Percentiles rank a stretch among this genome's conserved stretches.
These are phyloP conservation scores for Solanum tacnaense DNA, from an alignment of 257 asterid genomes.

Conservation along the genomic window DNA sequence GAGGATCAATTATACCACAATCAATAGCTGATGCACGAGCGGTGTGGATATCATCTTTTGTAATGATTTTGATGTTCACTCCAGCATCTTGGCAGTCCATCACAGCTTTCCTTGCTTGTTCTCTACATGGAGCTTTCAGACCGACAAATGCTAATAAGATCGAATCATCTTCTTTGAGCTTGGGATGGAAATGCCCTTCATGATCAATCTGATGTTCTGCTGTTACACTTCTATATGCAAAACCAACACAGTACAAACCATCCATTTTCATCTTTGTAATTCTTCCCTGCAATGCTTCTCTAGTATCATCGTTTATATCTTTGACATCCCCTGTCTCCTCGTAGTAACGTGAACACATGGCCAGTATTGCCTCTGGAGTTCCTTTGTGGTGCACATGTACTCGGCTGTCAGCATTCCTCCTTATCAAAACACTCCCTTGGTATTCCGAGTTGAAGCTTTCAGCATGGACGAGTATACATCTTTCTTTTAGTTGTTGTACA, in stretches of 20 bases:
- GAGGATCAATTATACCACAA: conserved; percentile 41
- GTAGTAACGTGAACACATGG: conserved; percentile 33
- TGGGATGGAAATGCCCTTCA: not conserved
- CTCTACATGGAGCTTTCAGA: conserved; percentile 46
- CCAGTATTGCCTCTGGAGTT: conserved; percentile 46
- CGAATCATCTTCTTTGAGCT: conserved; percentile 19
- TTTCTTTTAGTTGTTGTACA: conserved; percentile 18
- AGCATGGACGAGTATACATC: conserved; percentile 18
- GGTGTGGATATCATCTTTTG: conserved; percentile 46
- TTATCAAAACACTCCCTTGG: conserved; percentile 26
- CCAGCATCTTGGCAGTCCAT: conserved; percentile 45
- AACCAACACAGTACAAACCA: conserved; percentile 49
- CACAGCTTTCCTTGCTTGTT: conserved; percentile 40
- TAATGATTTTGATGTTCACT: conserved; percentile 48
- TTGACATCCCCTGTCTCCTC: conserved; percentile 15
- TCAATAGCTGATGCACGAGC: conserved; percentile 61
- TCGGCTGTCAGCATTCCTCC: not conserved
- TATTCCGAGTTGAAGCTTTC: conserved; percentile 32
- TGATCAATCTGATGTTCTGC: conserved; percentile 4
- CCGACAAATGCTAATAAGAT: conserved; percentile 47
- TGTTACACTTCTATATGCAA: conserved; percentile 24
- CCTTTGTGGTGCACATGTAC: conserved; percentile 46
- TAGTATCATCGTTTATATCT: conserved; percentile 12
- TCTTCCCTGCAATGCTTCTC: conserved; percentile 14
- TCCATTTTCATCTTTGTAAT: conserved; percentile 45